Evolutionary conservation across 179 eudicot genomes (phyloP).

Genomic region (Beta lomatogona): DNA sequence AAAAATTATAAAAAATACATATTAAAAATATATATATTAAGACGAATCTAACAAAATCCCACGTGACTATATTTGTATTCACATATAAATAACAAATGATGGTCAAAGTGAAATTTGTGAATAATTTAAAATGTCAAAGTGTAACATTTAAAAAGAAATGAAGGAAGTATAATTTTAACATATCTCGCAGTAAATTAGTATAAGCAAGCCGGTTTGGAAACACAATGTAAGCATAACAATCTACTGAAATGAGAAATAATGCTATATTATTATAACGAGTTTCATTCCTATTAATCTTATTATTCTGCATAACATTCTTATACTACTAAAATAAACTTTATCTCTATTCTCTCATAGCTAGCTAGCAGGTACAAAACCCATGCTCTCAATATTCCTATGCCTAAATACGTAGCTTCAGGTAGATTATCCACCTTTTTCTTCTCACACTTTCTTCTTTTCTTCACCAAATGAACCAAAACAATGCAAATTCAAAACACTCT

Average conservation of each 20-base stretch:
- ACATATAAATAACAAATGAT: no score
- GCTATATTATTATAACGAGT: not conserved
- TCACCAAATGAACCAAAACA: not conserved
- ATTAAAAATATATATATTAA: no score
- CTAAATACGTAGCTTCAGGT: conserved; percentile 20
- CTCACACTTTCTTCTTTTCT: not conserved
- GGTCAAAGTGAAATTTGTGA: no score
- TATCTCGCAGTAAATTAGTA: no score
- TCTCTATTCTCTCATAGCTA: conserved; percentile 4
- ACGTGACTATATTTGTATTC: no score
- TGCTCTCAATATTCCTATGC: conserved; percentile 20
- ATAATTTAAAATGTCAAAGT: no score
- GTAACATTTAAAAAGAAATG: no score
- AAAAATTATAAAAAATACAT: no score
- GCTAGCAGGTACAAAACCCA: conserved; percentile 19
- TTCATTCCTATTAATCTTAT: conserved; percentile 14
- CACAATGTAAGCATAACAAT: no score
- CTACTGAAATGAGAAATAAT: not conserved
- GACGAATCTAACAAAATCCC: no score
- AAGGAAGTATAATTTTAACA: no score
- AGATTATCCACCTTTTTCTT: conserved; percentile 19
- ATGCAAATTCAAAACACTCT: not conserved
- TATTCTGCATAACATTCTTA: conserved; percentile 1
- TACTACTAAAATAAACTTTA: conserved; percentile 1
- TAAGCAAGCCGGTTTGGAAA: no score